phyloP scores from a whole-genome alignment of 2,329 filamentous ascomycete species.

The Capronia coronata region DNA sequence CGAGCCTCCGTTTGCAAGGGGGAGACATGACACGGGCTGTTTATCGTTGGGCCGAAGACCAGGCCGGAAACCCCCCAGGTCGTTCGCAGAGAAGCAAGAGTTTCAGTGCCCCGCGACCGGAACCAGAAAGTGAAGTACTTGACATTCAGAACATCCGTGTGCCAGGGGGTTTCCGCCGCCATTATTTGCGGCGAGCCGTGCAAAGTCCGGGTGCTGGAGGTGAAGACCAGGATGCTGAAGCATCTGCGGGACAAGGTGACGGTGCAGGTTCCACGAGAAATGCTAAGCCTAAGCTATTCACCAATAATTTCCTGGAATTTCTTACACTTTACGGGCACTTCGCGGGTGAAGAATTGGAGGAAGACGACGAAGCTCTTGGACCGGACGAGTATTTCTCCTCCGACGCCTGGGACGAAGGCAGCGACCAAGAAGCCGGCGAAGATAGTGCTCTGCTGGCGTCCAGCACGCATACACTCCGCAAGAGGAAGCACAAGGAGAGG shows the following conservation, averaged over 20 bases:
- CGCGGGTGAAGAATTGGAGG: conserved; percentile 90
- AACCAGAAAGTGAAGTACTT: conserved; percentile 70
- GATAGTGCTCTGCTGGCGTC: conserved; percentile 71
- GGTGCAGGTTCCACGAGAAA: conserved; percentile 33
- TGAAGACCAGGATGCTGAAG: conserved; percentile 33
- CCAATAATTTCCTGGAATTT: conserved; percentile 92
- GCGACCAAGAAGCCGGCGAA: conserved; percentile 73
- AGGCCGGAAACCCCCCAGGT: conserved; percentile 56
- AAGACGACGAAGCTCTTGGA: conserved; percentile 82
- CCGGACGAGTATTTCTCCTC: conserved; percentile 90
- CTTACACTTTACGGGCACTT: conserved; percentile 94
- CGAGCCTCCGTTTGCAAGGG: conserved; percentile 83
- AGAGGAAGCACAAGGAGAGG: conserved; percentile 69
- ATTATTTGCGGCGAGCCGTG: conserved; percentile 74
- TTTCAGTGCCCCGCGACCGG: conserved; percentile 69
- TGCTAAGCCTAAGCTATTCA: conserved; percentile 60
- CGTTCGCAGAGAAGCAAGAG: conserved; percentile 73
- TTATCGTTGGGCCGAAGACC: conserved; percentile 93
- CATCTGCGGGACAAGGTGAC: conserved; percentile 32
- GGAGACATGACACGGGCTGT: conserved; percentile 92
- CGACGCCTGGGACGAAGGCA: conserved; percentile 57
- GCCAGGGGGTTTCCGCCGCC: conserved; percentile 85
- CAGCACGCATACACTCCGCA: conserved; percentile 61
- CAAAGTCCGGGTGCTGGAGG: conserved; percentile 52
- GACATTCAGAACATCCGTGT: conserved; percentile 88